Evolutionary conservation across 805 yeast species (phyloP), one percentile per base, ranked within the genome.

Genomic region (Barnettozyma botsteinii): DNA sequence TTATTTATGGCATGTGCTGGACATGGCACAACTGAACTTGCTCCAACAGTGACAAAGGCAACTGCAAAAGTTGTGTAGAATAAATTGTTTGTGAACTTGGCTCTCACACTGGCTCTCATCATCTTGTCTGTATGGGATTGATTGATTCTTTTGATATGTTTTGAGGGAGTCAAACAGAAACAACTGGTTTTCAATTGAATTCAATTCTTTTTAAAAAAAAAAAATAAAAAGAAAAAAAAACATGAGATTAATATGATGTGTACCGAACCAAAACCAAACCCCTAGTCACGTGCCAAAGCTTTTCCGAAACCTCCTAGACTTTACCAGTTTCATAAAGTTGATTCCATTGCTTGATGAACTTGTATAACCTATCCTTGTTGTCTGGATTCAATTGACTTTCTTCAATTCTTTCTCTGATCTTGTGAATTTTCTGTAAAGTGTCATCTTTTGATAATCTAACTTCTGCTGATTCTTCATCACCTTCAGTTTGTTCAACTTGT

Each of bases 51-150:
- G 18, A 64, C 53, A 34, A 77, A 74, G 33, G 81, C 77, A n/a
- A 77, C 72, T 10, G 80, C 76, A 51, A 77, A 77, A 7, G 85
- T 77, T 20, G 81, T 70, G 42, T 72, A 63, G 60, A 77, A 78
- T 43, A 78, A 52, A 35, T 73, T 72, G 47, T 72, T 66, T 9
- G 80, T 73, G 40, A 77, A 61, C 50, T 62, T 67, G 50, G 67
- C 71, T 55, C 80, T 69, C 31, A 72, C 73, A 5, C 76, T 67
- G 5, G 80, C 79, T 62, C 67, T 73, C 64, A 75, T 67, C 31
- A 19, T 51, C 27, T 37, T 31, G 33, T 7, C n/a, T n/a, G n/a
- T n/a, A n/a, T n/a, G n/a, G n/a, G n/a, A n/a, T n/a, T n/a, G n/a
- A n/a, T n/a, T n/a, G n/a, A n/a, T n/a, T n/a, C n/a, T n/a, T n/a